phyloP scores from a whole-genome alignment of 805 yeast species.

The Zygoascus tannicola region DNA sequence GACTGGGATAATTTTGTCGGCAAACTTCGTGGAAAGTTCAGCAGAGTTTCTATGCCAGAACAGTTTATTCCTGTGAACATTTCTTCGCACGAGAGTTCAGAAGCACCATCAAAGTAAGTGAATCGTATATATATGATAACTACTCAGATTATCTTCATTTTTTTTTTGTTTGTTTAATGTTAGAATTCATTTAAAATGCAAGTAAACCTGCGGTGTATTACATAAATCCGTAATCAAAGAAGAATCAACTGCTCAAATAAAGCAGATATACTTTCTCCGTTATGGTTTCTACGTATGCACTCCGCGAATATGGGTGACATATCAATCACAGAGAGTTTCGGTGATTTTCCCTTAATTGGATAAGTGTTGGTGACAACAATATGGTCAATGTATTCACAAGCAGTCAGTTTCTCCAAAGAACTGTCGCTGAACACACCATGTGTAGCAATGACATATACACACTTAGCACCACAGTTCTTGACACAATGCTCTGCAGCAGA shows the following conservation, averaged over 20 bases:
- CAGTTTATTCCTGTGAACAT: constrained; percentile 24
- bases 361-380: constrained; percentile 94
- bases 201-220: too few species aligned
- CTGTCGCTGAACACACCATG: constrained; percentile 91
- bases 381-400: constrained; percentile 75
- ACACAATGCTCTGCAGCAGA: constrained; percentile 98
- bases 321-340: constrained; percentile 79
- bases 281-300: constrained; percentile 96
- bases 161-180: too few species aligned
- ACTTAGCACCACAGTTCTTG: constrained; percentile 90
- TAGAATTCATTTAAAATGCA: background rate
- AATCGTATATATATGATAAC: too few species aligned
- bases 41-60: constrained; percentile 82
- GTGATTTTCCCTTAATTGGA: constrained; percentile 59
- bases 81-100: constrained; percentile 4
- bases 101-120: constrained; percentile 1
- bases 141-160: too few species aligned
- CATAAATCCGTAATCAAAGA: constrained; percentile 32
- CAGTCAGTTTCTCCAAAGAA: constrained; percentile 71
- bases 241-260: constrained; percentile 65
- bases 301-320: constrained; percentile 94
- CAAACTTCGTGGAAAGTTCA: constrained; percentile 69
- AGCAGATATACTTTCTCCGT: constrained; percentile 93
- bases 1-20: constrained; percentile 84
- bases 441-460: constrained; percentile 84